phyloP scores from a whole-genome alignment of 306 rosid species.

The Erythrophleum fordii region DNA sequence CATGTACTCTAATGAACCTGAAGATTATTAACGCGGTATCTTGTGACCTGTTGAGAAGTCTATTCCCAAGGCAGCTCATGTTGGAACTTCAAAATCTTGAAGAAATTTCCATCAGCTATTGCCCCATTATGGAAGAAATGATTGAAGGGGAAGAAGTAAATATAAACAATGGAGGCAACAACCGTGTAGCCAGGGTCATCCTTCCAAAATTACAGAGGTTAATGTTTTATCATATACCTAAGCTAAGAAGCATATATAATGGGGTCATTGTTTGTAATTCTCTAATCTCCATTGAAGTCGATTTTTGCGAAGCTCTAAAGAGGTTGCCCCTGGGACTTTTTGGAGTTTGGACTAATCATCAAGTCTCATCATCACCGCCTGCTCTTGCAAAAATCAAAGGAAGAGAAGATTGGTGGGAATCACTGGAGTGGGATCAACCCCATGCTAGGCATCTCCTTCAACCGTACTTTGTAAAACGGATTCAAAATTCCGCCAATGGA shows the following conservation, averaged over 20 bases:
- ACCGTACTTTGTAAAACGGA: too few species aligned
- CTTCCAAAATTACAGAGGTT: background rate
- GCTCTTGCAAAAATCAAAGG: too few species aligned
- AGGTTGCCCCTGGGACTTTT: background rate
- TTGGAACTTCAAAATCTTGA: background rate
- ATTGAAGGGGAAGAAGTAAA: background rate
- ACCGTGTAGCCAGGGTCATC: too few species aligned
- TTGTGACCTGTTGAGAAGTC: background rate
- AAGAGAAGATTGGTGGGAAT: too few species aligned
- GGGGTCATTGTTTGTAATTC: background rate
- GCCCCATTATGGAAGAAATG: background rate
- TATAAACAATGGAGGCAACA: background rate
- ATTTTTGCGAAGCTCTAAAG: background rate
- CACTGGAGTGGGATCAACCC: too few species aligned
- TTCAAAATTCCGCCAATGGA: too few species aligned
- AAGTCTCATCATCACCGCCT: background rate
- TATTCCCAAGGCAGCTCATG: background rate
- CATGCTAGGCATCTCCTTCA: too few species aligned
- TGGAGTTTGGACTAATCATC: background rate
- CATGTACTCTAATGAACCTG: background rate
- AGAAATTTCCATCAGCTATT: background rate
- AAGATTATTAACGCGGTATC: background rate
- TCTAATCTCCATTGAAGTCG: background rate
- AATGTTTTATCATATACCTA: background rate
- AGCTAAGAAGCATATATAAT: background rate